Percentiles rank a stretch among this genome's conserved stretches.
Evolutionary conservation across 768 basidiomycete genomes (phyloP).

Genomic region (Mycena albidolilacea): DNA sequence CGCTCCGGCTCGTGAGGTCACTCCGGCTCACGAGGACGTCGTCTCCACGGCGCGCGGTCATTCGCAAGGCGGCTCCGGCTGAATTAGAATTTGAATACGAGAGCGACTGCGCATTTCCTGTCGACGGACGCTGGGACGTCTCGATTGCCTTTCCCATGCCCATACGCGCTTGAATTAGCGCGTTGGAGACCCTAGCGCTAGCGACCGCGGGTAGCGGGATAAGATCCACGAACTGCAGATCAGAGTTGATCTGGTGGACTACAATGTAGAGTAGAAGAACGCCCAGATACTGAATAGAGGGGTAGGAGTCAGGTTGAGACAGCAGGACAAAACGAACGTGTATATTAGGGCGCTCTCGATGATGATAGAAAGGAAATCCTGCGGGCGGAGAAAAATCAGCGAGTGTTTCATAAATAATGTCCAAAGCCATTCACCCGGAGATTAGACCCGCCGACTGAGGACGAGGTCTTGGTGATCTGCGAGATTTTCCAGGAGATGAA

Average conservation of each 20-base stretch:
- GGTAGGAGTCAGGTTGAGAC: background rate
- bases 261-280: slow-evolving; percentile 29
- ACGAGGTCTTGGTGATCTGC: slow-evolving; percentile 13
- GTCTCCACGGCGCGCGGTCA: background rate
- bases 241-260: slow-evolving; percentile 24
- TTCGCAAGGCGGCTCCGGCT: background rate
- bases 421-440: background rate
- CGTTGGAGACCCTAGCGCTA: slow-evolving; percentile 23
- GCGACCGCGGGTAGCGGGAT: slow-evolving; percentile 15
- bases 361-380: slow-evolving; percentile 8
- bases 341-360: slow-evolving; percentile 23
- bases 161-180: slow-evolving; percentile 28
- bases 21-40: too few relatives aligned
- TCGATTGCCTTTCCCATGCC: slow-evolving; percentile 21
- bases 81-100: background rate
- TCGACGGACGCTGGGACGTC: background rate
- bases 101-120: background rate
- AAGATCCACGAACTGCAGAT: slow-evolving; percentile 26
- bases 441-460: slow-evolving; percentile 3
- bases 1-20: background rate
- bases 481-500: slow-evolving; percentile 29
- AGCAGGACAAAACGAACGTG: slow-evolving; percentile 15
- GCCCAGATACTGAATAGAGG: background rate
- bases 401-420: too few relatives aligned
- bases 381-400: background rate